Conservation (phyloP, 108 stramenopile genomes). For the Pseudonitzschia delicatissima region DNA sequence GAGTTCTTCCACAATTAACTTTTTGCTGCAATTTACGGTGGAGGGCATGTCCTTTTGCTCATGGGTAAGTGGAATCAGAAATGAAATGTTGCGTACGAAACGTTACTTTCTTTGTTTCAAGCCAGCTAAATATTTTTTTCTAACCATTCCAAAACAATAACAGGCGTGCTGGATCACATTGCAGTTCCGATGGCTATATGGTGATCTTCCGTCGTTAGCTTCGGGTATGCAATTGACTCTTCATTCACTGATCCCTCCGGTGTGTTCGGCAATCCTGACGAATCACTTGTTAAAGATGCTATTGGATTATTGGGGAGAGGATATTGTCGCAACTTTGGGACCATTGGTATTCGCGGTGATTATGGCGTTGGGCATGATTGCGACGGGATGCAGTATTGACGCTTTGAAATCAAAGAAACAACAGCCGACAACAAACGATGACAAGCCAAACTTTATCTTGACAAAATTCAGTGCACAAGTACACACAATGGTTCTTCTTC, state of each 20-base stretch:
- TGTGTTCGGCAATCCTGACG: slow-evolving; percentile 41
- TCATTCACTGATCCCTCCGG: slow-evolving; percentile 53
- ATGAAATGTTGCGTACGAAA: slow-evolving; percentile 7
- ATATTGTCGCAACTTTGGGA: slow-evolving; percentile 36
- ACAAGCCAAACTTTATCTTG: slow-evolving; percentile 15
- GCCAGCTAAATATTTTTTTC: background rate
- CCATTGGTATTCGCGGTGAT: slow-evolving; percentile 57
- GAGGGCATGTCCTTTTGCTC: slow-evolving; percentile 27
- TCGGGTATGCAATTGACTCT: slow-evolving; percentile 45
- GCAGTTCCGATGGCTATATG: slow-evolving; percentile 54
- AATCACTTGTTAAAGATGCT: slow-evolving; percentile 27
- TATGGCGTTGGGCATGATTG: slow-evolving; percentile 45
- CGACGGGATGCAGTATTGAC: slow-evolving; percentile 34
- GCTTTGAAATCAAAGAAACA: slow-evolving; percentile 8
- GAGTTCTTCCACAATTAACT: slow-evolving; percentile 19
- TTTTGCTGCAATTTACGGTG: slow-evolving; percentile 20
- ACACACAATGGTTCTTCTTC: slow-evolving; percentile 54
- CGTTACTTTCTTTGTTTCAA: slow-evolving; percentile 7
- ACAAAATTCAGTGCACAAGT: slow-evolving; percentile 39
- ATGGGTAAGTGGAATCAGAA: slow-evolving; percentile 30
- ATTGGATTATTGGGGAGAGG: slow-evolving; percentile 43
- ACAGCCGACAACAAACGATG: background rate
- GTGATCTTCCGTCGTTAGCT: slow-evolving; percentile 40
- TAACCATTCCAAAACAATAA: background rate
- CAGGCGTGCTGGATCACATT: slow-evolving; percentile 58